Conservation (phyloP, 768 basidiomycete species). For the Phylloporus sp. region DNA sequence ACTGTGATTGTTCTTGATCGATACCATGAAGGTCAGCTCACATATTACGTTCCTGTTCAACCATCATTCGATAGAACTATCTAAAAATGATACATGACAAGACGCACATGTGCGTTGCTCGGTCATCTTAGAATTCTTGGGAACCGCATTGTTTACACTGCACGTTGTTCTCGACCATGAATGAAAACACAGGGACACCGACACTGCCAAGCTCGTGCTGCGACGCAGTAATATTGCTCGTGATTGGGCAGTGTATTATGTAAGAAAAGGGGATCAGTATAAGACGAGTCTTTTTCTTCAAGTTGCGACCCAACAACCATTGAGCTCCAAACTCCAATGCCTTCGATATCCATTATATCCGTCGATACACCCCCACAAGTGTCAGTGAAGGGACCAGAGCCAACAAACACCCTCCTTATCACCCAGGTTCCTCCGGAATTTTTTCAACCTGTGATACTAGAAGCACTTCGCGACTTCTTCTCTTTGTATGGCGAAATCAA, state of each 20-base stretch:
- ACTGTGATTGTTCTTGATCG: background rate
- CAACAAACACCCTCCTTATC: conserved; percentile 83
- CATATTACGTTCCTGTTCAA: background rate
- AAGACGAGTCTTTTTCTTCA: too few relatives aligned
- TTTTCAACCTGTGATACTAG: conserved; percentile 66
- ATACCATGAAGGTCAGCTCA: conserved; percentile 4
- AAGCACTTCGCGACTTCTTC: conserved; percentile 69
- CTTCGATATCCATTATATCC: conserved; percentile 29
- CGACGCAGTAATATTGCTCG: conserved; percentile 3
- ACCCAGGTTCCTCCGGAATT: conserved; percentile 71
- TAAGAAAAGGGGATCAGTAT: conserved; percentile 13
- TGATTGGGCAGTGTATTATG: conserved; percentile 14
- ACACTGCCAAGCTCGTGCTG: conserved; percentile 16
- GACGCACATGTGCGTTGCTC: background rate
- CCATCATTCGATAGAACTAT: conserved; percentile 3
- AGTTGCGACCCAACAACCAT: conserved; percentile 4
- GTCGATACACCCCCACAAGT: background rate
- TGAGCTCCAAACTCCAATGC: conserved; percentile 17
- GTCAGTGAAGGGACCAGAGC: conserved; percentile 5
- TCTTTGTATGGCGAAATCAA: conserved; percentile 73
- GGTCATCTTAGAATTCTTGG: conserved; percentile 13
- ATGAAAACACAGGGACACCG: conserved; percentile 9
- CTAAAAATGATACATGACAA: conserved; percentile 12
- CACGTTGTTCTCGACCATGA: background rate
- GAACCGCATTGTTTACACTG: conserved; percentile 10